Conservation (phyloP, 306 rosid genomes). For the Fragaria iinumae region DNA sequence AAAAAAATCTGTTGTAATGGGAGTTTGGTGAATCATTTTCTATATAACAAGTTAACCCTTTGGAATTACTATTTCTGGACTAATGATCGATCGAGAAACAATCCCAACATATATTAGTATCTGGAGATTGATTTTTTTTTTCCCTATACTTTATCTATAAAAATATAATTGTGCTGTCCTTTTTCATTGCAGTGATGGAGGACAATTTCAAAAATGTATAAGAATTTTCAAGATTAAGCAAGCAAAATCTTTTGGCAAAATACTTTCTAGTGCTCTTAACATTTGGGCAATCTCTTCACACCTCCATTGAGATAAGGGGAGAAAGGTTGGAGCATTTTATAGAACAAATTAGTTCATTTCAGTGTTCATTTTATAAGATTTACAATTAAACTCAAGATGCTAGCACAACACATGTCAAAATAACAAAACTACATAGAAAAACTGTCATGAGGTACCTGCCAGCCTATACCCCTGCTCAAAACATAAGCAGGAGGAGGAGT, state of each 20-base stretch:
- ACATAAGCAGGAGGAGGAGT: slow-evolving; percentile 99
- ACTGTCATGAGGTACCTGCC: slow-evolving; percentile 61
- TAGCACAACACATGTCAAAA: not conserved
- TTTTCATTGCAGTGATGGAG: not conserved
- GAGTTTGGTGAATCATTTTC: not conserved
- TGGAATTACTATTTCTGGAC: not conserved
- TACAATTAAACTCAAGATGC: not conserved
- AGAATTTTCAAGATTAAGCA: not conserved
- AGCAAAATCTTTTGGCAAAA: not conserved
- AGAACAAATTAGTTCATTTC: not conserved
- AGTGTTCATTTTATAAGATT: not conserved
- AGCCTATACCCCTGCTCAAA: slow-evolving; percentile 96
- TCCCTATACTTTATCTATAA: not conserved
- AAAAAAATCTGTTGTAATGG: not conserved
- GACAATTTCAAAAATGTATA: not conserved
- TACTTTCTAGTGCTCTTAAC: not conserved
- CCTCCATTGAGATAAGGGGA: not conserved
- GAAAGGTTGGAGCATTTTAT: not conserved
- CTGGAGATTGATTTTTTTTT: not conserved
- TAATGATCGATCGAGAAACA: not conserved
- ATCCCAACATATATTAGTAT: not conserved
- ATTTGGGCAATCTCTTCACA: not conserved
- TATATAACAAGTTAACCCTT: not conserved
- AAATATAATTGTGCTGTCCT: not conserved
- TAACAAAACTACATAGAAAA: not conserved